These are phyloP conservation scores for Penicillium crustosum DNA, from an alignment of 2,329 filamentous ascomycete species.

Conservation along the genomic window DNA sequence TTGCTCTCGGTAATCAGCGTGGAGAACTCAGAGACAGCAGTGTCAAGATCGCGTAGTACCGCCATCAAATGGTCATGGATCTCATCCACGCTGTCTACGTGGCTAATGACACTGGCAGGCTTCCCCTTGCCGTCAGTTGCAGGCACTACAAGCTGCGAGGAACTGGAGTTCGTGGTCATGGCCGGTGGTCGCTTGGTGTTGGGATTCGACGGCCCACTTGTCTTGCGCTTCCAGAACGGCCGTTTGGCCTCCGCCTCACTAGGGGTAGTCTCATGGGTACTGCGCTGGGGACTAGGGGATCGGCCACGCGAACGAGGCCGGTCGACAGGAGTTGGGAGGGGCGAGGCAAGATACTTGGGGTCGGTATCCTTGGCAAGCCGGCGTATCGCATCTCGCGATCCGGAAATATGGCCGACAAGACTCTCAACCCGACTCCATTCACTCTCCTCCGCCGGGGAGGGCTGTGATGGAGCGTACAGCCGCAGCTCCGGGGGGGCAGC, in stretches of 20 bases:
- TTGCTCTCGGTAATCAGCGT: conserved; percentile 75
- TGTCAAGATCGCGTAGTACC: conserved; percentile 80
- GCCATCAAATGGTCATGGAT: conserved; percentile 81
- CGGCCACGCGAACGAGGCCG: conserved; percentile 29
- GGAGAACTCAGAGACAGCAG: conserved; percentile 79
- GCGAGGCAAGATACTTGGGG: conserved; percentile 53
- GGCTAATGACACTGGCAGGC: conserved; percentile 33
- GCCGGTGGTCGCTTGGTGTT: conserved; percentile 45
- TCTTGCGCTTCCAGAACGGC: conserved; percentile 91
- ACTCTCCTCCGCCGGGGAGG: conserved; percentile 61
- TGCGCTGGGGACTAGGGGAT: conserved; percentile 37
- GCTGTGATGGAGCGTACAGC: conserved; percentile 35
- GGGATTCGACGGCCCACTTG: conserved; percentile 52
- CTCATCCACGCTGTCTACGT: conserved; percentile 58
- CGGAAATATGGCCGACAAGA: conserved; percentile 80
- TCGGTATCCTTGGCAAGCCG: conserved; percentile 83
- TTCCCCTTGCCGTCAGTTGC: conserved; percentile 40
- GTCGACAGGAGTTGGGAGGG: conserved; percentile 18
- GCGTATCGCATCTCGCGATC: conserved; percentile 83
- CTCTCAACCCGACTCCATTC: conserved; percentile 88
- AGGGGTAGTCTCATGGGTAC: conserved; percentile 32
- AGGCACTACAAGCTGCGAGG: conserved; percentile 54
- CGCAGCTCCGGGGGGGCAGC: conserved; percentile 26
- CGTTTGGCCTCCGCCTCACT: conserved; percentile 57
- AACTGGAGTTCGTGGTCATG: conserved; percentile 44